A percentile compares a stretch with the other conserved stretches of the same genome.
phyloP scores from a whole-genome alignment of 257 asterid genomes.

The Orobanche coerulescens region DNA sequence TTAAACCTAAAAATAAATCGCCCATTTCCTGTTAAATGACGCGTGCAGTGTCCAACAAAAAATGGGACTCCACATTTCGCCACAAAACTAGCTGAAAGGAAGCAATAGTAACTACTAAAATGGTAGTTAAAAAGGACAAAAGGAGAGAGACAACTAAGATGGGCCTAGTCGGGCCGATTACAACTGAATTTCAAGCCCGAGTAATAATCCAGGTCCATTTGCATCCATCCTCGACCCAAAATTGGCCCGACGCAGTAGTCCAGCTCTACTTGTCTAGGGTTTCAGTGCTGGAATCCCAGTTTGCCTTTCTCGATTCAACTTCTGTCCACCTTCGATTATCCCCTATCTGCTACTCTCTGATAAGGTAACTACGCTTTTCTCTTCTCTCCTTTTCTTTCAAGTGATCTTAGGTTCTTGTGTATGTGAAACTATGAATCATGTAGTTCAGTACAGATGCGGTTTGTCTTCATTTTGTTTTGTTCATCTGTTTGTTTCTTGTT shows the following conservation, averaged over 20 bases:
- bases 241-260: constrained; percentile 26
- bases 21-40: no score
- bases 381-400: not conserved
- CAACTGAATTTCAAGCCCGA: constrained; percentile 27
- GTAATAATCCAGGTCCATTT: constrained; percentile 25
- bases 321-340: constrained; percentile 14
- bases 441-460: not conserved
- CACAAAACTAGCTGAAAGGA: not conserved
- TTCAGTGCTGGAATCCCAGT: not conserved
- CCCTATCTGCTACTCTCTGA: constrained; percentile 12
- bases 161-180: constrained; percentile 39
- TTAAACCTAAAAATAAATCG: no score
- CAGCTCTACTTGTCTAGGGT: constrained; percentile 25
- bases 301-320: constrained; percentile 9
- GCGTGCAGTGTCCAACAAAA: not conserved
- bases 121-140: constrained; percentile 11
- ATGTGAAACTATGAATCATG: not conserved
- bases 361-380: constrained; percentile 16
- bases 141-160: constrained; percentile 13
- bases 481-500: not conserved
- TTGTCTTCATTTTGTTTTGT: no score
- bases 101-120: not conserved
- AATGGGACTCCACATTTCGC: not conserved
- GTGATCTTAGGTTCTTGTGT: not conserved
- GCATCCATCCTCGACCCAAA: constrained; percentile 8